Base-by-base conservation (phyloP, 2,329 filamentous ascomycete genomes). In the Parastagonospora nodorum region DNA sequence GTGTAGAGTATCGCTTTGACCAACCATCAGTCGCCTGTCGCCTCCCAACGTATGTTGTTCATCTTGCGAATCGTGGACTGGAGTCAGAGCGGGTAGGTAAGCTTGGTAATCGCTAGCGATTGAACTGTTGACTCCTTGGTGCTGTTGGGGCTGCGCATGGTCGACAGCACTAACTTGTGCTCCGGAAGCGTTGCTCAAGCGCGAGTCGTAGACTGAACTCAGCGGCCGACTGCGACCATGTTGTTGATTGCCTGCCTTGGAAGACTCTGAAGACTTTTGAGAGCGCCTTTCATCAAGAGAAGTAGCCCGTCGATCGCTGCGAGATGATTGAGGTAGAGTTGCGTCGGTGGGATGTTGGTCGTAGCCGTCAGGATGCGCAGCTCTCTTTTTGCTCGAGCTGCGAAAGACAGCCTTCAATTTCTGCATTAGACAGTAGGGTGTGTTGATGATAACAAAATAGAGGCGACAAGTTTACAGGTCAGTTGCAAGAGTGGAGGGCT, bases 1-100 rank as follows among this genome's bases (percentile, higher is more conserved):
- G 57, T 84, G 86, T 27, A 35, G 50, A 39, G 31, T 42, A 19
- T 48, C 42, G 46, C 52, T 60, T 8, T 48, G 48, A 7, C 52
- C 55, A 4, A 19, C 51, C n/a, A 54, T 51, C 19, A 55, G 44
- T n/a, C 52, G 49, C 24, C 47, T 58, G 37, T 66, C 61, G 2
- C 57, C 60, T 29, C 61, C 60, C 6, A 65, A 60, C 30, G 62
- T 59, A 37, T 64, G 50, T 14, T 60, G 42, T 32, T 55, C 43
- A 27, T 53, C 51, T 16, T 50, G 32, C 11, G 48, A 19, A n/a
- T 55, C 45, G 8, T 50, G 41, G 35, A 42, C 47, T 8, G 59
- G 42, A 16, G 61, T 56, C 10, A 61, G 41, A 6, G 42, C 57
- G 8, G 64, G 53, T 5, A 61, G 40, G 24, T 66, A 65, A 2